Evolutionary conservation across 2,329 filamentous ascomycete species (phyloP).

Genomic region (Rutstroemia sp.): DNA sequence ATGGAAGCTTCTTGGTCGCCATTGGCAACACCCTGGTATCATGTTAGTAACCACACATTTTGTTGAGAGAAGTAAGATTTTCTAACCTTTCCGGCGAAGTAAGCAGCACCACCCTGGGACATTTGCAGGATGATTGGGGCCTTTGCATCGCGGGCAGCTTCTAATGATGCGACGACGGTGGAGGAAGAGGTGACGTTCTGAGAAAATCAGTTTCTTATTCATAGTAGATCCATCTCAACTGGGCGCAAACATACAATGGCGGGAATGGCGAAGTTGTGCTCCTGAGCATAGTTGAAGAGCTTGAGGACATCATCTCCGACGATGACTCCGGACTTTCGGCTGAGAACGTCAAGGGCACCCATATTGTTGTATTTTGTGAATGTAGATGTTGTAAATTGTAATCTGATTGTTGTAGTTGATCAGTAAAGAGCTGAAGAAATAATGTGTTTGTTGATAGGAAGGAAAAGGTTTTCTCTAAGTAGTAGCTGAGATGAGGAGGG

Average conservation of each 20-base stretch:
- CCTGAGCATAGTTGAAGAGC: slow-evolving; percentile 85
- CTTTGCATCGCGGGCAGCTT: slow-evolving; percentile 90
- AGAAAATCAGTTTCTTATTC: slow-evolving; percentile 2
- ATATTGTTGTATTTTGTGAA: slow-evolving; percentile 27
- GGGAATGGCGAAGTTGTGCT: slow-evolving; percentile 83
- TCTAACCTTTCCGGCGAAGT: slow-evolving; percentile 75
- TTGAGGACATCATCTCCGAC: slow-evolving; percentile 57
- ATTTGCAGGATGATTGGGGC: slow-evolving; percentile 88
- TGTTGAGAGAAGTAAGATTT: neutral
- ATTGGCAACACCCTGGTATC: slow-evolving; percentile 63
- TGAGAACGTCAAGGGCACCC: slow-evolving; percentile 46
- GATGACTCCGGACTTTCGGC: slow-evolving; percentile 59
- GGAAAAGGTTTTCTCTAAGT: slow-evolving; percentile 9
- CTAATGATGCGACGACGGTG: slow-evolving; percentile 76
- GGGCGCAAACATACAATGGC: slow-evolving; percentile 51
- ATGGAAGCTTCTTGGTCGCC: slow-evolving; percentile 81
- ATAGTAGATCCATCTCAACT: neutral
- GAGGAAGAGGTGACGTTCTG: slow-evolving; percentile 91
- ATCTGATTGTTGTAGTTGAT: neutral
- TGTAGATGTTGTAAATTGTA: slow-evolving; percentile 4
- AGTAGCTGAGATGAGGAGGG: neutral
- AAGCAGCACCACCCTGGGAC: slow-evolving; percentile 88
- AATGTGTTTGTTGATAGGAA: neutral
- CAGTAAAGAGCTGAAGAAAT: slow-evolving; percentile 9
- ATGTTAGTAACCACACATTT: slow-evolving; percentile 9